Conservation (phyloP, 2,329 filamentous ascomycete species). For the Xylaria sp. region DNA sequence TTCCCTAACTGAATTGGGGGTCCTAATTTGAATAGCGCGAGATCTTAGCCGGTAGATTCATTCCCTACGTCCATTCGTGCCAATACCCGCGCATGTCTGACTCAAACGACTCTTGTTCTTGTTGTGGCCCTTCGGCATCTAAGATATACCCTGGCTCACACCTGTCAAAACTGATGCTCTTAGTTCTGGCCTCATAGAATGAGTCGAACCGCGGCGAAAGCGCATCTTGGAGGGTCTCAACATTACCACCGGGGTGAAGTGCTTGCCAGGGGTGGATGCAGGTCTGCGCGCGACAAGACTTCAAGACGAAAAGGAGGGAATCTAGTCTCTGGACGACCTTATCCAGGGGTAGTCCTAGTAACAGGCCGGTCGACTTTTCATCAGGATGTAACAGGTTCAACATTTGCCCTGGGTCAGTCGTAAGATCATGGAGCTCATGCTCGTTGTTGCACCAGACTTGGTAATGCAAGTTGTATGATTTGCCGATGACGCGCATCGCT, state of each 20-base stretch:
- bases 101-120: constrained; percentile 9
- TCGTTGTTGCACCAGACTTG: constrained; percentile 66
- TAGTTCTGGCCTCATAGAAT: constrained; percentile 54
- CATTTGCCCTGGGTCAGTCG: constrained; percentile 45
- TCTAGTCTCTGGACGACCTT: constrained; percentile 56
- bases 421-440: constrained; percentile 65
- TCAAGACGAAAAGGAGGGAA: constrained; percentile 59
- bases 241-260: constrained; percentile 57
- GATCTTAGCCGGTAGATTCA: neutral
- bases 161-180: constrained; percentile 56
- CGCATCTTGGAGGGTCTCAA: constrained; percentile 57
- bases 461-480: constrained; percentile 60
- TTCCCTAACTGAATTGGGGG: neutral
- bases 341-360: constrained; percentile 44
- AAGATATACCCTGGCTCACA: constrained; percentile 62
- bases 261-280: constrained; percentile 59
- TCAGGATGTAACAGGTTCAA: constrained; percentile 53
- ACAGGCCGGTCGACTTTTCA: constrained; percentile 33
- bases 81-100: constrained; percentile 33
- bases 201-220: constrained; percentile 53
- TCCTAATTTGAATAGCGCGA: neutral
- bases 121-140: constrained; percentile 59
- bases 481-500: constrained; percentile 57
- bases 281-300: constrained; percentile 58
- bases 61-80: constrained; percentile 41